Percentiles rank a stretch among this genome's conserved stretches.
Evolutionary conservation across 2,329 filamentous ascomycete species (phyloP).

Genomic region (Microdochium nivale): DNA sequence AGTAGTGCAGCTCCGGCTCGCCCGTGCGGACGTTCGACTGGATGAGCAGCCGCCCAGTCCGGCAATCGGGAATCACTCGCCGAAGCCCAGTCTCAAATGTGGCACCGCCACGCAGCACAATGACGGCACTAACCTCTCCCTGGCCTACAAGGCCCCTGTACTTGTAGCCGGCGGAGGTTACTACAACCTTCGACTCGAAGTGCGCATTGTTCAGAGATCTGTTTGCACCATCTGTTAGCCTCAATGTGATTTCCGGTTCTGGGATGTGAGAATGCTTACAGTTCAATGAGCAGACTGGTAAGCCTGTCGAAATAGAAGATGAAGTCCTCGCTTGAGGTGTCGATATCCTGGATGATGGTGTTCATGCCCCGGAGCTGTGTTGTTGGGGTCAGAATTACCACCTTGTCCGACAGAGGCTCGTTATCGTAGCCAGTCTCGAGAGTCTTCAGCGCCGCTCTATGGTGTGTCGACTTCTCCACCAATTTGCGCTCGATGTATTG

Average conservation of each 20-base stretch:
- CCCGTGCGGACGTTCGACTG: constrained; percentile 79
- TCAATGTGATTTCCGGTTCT: neutral
- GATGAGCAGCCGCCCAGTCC: constrained; percentile 80
- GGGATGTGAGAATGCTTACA: constrained; percentile 32
- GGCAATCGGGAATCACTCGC: constrained; percentile 86
- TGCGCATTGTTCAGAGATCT: constrained; percentile 71
- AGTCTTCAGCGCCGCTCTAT: constrained; percentile 69
- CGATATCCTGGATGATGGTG: constrained; percentile 77
- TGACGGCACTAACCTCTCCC: constrained; percentile 75
- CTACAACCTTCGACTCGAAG: constrained; percentile 55
- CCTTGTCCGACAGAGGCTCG: constrained; percentile 64
- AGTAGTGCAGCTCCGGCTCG: constrained; percentile 88
- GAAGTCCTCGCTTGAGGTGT: constrained; percentile 78
- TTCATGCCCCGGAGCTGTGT: constrained; percentile 81
- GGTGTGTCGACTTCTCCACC: constrained; percentile 73
- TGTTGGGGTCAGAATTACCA: constrained; percentile 66
- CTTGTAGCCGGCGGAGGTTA: constrained; percentile 59
- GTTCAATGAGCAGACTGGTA: constrained; percentile 74
- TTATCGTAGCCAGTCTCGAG: constrained; percentile 66
- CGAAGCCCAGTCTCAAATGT: constrained; percentile 82
- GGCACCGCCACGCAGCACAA: constrained; percentile 81
- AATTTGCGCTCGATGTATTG: constrained; percentile 88
- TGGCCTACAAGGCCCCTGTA: constrained; percentile 66
- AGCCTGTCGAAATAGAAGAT: constrained; percentile 96
- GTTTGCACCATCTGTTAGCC: neutral